Conservation (phyloP, 805 yeast species). For the Wickerhamia fluorescens region DNA sequence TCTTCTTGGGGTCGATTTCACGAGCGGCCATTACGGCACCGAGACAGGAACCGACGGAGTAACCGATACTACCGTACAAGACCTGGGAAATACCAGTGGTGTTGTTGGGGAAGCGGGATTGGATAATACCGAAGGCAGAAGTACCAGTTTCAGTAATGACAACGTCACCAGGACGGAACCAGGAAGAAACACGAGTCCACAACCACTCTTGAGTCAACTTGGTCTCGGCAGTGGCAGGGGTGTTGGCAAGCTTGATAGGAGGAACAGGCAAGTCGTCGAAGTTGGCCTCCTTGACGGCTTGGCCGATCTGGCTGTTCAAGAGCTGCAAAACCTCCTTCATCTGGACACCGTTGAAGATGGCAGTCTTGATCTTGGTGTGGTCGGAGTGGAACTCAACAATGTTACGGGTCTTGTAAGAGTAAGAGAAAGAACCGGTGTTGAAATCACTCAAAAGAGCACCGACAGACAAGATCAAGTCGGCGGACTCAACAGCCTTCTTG, state of each 20-base stretch:
- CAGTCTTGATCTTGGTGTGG: conserved; percentile 24
- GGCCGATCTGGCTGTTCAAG: conserved; percentile 11
- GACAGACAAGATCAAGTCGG: conserved; percentile 22
- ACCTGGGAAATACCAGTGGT: conserved; percentile 28
- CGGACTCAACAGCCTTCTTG: conserved; percentile 18
- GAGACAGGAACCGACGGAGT: conserved; percentile 26
- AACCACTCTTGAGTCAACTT: conserved; percentile 21
- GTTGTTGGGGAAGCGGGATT: conserved; percentile 22
- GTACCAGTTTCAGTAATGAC: conserved; percentile 31
- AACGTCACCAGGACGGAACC: conserved; percentile 25
- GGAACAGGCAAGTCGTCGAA: conserved; percentile 17
- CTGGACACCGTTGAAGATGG: conserved; percentile 23
- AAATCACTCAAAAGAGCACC: conserved; percentile 25
- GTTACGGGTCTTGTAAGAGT: conserved; percentile 24
- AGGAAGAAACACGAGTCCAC: conserved; percentile 22
- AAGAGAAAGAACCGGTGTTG: conserved; percentile 27
- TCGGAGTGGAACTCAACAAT: conserved; percentile 28
- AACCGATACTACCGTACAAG: conserved; percentile 32
- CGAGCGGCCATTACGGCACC: conserved; percentile 31
- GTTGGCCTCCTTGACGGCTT: conserved; percentile 8
- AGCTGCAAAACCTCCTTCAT: conserved; percentile 21
- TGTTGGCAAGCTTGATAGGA: conserved; percentile 6
- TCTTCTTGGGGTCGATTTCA: conserved; percentile 19
- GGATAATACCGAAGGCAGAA: conserved; percentile 29
- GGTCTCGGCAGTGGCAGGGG: conserved; percentile 8